phyloP scores from a whole-genome alignment of 1,284 basidiomycete genomes.

The Tylopilus orsonianus region DNA sequence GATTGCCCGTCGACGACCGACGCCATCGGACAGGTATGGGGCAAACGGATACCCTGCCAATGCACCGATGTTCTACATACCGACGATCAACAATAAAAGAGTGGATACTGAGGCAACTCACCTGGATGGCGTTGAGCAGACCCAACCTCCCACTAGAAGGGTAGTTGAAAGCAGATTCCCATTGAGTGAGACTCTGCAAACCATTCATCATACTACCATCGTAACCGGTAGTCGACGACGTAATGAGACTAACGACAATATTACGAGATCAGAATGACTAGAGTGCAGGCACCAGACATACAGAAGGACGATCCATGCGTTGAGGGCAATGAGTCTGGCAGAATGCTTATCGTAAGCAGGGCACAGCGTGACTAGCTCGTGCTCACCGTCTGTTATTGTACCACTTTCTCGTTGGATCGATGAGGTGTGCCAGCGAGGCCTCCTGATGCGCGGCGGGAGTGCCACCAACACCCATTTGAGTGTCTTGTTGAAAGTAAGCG shows the following conservation, averaged over 20 bases:
- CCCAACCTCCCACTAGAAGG: slow-evolving; percentile 61
- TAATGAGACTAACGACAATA: slow-evolving; percentile 53
- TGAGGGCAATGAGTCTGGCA: slow-evolving; percentile 57
- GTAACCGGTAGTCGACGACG: slow-evolving; percentile 75
- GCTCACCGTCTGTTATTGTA: slow-evolving; percentile 67
- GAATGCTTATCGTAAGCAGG: slow-evolving; percentile 6
- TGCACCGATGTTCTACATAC: slow-evolving; percentile 59
- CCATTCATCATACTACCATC: slow-evolving; percentile 81
- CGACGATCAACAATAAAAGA: slow-evolving; percentile 1
- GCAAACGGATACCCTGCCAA: slow-evolving; percentile 69
- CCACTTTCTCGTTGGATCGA: slow-evolving; percentile 68
- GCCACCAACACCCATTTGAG: slow-evolving; percentile 54
- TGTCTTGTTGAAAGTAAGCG: slow-evolving; percentile 18
- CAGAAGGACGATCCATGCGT: slow-evolving; percentile 70
- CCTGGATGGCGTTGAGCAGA: slow-evolving; percentile 76
- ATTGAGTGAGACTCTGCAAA: slow-evolving; percentile 64
- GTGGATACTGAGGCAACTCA: slow-evolving; percentile 26
- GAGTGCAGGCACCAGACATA: slow-evolving; percentile 32
- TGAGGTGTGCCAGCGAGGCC: slow-evolving; percentile 50
- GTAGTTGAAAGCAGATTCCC: slow-evolving; percentile 56
- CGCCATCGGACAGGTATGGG: slow-evolving; percentile 67
- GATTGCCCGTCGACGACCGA: slow-evolving; percentile 63
- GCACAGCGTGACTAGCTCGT: not conserved
- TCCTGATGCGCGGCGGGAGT: slow-evolving; percentile 31
- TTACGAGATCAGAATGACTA: slow-evolving; percentile 4